Percentiles rank a stretch among this genome's conserved stretches.
Conservation (phyloP, 768 basidiomycete genomes). For the Rhizopogon rudus region DNA sequence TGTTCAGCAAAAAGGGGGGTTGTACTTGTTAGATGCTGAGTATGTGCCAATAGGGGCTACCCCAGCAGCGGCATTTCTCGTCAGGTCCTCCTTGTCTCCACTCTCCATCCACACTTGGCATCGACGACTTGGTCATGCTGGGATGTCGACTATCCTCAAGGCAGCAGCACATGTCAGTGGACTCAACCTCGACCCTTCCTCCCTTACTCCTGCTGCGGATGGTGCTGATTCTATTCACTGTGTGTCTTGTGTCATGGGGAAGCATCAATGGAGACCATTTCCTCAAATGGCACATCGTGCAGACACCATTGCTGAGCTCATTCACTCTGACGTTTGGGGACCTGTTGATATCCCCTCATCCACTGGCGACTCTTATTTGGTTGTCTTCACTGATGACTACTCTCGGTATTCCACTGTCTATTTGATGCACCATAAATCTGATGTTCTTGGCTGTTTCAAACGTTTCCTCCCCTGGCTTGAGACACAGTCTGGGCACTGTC, state of each 20-base stretch:
- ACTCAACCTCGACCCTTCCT: neutral
- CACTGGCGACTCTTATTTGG: slow-evolving; percentile 1
- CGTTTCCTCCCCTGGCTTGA: neutral
- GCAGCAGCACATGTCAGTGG: neutral
- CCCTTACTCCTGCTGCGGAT: neutral
- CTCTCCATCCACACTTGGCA: neutral
- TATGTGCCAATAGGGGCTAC: neutral
- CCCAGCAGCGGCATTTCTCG: neutral
- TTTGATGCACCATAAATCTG: neutral
- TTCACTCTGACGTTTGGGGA: slow-evolving; percentile 12
- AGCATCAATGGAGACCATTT: slow-evolving; percentile 25
- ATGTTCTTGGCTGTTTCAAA: neutral
- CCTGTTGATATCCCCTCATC: neutral
- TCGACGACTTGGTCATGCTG: neutral
- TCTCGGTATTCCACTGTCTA: neutral
- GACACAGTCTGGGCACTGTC: neutral
- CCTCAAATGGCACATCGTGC: slow-evolving; percentile 13
- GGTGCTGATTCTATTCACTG: slow-evolving; percentile 10
- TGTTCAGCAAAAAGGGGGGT: neutral
- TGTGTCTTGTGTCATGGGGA: slow-evolving; percentile 31
- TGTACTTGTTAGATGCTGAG: neutral
- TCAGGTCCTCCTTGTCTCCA: neutral
- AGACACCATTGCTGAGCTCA: neutral
- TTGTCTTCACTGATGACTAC: slow-evolving; percentile 6
- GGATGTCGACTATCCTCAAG: neutral